These are phyloP conservation scores for Tylopilus sp. DNA, from an alignment of 1,284 basidiomycete species.

Conservation along the genomic window DNA sequence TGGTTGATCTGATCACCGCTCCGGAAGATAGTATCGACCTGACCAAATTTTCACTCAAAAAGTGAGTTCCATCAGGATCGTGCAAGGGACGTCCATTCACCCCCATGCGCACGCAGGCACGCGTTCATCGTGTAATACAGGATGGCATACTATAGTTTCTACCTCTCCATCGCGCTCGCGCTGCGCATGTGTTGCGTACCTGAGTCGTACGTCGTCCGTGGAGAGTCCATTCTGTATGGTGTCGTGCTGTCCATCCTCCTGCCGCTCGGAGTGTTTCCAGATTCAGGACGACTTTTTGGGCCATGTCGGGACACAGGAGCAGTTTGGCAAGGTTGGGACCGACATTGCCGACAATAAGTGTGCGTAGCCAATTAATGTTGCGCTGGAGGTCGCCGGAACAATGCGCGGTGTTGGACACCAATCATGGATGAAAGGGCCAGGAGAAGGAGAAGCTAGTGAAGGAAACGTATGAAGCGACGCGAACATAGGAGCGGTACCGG, in stretches of 20 bases:
- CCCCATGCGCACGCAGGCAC: conserved; percentile 65
- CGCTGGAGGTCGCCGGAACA: conserved; percentile 73
- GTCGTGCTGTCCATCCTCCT: conserved; percentile 88
- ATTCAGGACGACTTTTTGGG: conserved; percentile 99
- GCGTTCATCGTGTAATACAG: conserved; percentile 97
- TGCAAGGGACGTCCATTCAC: neutral
- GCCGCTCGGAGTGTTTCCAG: conserved; percentile 98
- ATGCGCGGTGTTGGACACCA: conserved; percentile 73
- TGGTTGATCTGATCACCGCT: conserved; percentile 96
- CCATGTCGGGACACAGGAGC: conserved; percentile 90
- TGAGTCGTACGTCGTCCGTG: conserved; percentile 53
- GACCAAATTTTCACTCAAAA: conserved; percentile 86
- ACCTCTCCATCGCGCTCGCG: conserved; percentile 96
- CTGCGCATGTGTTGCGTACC: conserved; percentile 86
- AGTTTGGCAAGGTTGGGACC: conserved; percentile 97
- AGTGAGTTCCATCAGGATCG: conserved; percentile 56
- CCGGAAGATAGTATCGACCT: conserved; percentile 93
- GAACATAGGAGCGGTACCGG: conserved; percentile 68
- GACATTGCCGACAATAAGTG: conserved; percentile 99
- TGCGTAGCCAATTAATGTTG: conserved; percentile 96
- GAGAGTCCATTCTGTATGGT: conserved; percentile 72
- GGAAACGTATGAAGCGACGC: conserved; percentile 73
- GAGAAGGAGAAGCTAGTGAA: conserved; percentile 72
- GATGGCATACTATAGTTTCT: conserved; percentile 99
- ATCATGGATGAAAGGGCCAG: conserved; percentile 89